Evolutionary conservation across 768 basidiomycete species (phyloP), one percentile per base, ranked within the genome.

Genomic region (Amanita fuliginea): DNA sequence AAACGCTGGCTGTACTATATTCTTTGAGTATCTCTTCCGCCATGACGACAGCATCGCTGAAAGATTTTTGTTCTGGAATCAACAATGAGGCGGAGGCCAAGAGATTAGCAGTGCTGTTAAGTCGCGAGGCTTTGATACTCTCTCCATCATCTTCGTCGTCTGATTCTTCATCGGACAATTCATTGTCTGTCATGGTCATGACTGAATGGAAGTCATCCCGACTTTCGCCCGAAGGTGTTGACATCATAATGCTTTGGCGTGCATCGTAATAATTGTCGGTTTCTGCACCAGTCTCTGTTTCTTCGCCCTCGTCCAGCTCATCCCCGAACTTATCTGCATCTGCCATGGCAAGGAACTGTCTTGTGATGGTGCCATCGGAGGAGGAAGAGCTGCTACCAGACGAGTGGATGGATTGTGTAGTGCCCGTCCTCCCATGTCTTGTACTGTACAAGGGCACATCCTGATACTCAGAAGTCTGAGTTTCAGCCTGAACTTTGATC

Each of bases 261-360:
- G 91, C 93, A 61, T 94, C 91, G 1, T 82, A 72, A 57, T 86
- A 91, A 51, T 89, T 80, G 14, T 81, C 86, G 30, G 77, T 76
- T 44, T 80, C 84, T 1, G 74, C 73, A 37, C 81, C 85, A 0
- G 81, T 83, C 65, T 82, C 81, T 9, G 59, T 54, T 32, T 61
- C 55, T 6, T 59, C 62, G n/a, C 60, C 69, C 2, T 67, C 67
- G 11, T 56, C 62, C 42, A 56, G 46, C 7, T 55, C 59, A 24
- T 55, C 54, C 4, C 64, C 65, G 34, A 54, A 40, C 9, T 54
- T 60, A n/a, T 55, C 34, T 26, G 30, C 58, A 32, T 43, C 54
- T 19, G 51, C 42, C 8, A 51, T 58, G 22, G 62, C 60, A 55
- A 72, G 55, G 64, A 66, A 76, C 40, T 54, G 59, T 16, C 64